Evolutionary conservation across 805 yeast species (phyloP).

Genomic region (Saccharomyces kudriavzevii): DNA sequence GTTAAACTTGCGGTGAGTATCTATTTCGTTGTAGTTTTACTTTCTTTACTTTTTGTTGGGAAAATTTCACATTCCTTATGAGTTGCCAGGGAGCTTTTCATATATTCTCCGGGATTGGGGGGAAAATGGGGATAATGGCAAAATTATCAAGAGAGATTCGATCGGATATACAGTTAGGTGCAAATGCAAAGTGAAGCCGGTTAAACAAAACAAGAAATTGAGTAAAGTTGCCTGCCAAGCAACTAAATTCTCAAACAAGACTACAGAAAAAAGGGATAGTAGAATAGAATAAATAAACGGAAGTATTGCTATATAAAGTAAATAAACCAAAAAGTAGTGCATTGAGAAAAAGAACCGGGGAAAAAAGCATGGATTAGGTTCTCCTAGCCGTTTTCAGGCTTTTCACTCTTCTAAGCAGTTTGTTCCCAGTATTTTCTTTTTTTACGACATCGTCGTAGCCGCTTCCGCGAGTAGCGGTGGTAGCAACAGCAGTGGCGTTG

Average conservation of each 20-base stretch:
- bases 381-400: slow-evolving; percentile 59
- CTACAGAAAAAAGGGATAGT: too few species aligned
- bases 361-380: slow-evolving; percentile 1
- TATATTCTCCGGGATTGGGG: background rate
- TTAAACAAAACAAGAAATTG: too few species aligned
- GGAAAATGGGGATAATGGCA: background rate
- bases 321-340: background rate
- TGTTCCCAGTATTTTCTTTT: slow-evolving; percentile 37
- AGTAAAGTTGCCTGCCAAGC: too few species aligned
- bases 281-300: background rate
- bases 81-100: background rate
- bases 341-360: background rate
- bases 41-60: background rate
- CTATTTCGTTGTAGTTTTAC: background rate
- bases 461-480: background rate
- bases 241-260: too few species aligned
- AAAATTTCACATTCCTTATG: background rate
- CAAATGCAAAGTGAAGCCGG: background rate
- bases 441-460: slow-evolving; percentile 2
- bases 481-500: background rate
- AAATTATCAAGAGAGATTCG: too few species aligned
- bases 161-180: background rate
- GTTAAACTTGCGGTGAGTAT: background rate
- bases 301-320: background rate
- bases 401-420: slow-evolving; percentile 76